A percentile compares a stretch with the other conserved stretches of the same genome.
phyloP scores from a whole-genome alignment of 1,139 yeast genomes.

The Yamadazyma membranifaciens region DNA sequence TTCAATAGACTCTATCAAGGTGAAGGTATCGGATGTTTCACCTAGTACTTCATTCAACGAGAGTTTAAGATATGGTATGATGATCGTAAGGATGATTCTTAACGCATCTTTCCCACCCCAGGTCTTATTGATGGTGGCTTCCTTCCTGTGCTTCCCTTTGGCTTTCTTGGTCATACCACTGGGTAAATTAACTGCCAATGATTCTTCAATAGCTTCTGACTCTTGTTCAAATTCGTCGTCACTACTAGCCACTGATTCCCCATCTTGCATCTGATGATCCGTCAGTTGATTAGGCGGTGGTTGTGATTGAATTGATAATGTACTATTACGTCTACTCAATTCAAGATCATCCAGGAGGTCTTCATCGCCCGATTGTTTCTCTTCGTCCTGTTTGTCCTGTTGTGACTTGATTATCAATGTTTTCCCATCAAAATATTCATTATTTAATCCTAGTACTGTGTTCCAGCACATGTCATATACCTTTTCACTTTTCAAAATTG shows the following conservation, averaged over 20 bases:
- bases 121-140: conserved; percentile 45
- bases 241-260: conserved; percentile 5
- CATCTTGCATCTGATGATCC: conserved; percentile 1
- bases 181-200: conserved; percentile 47
- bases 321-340: neutral
- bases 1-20: conserved; percentile 41
- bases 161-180: conserved; percentile 62
- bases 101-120: conserved; percentile 66
- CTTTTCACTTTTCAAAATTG: conserved; percentile 49
- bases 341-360: neutral
- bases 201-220: conserved; percentile 23
- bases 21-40: conserved; percentile 27
- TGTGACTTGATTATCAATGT: conserved; percentile 16
- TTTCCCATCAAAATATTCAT: conserved; percentile 26
- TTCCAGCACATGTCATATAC: conserved; percentile 33
- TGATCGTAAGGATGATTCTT: conserved; percentile 39
- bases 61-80: conserved; percentile 39
- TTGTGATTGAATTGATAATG: conserved; percentile 1
- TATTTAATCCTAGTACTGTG: conserved; percentile 28
- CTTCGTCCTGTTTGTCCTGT: conserved; percentile 11
- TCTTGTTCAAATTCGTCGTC: conserved; percentile 14
- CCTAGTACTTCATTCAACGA: conserved; percentile 37
- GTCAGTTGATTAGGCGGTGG: neutral
- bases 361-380: neutral
- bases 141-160: conserved; percentile 56